Evolutionary conservation across 2,329 filamentous ascomycete species (phyloP).

Genomic region (Juglanconis oblonga): DNA sequence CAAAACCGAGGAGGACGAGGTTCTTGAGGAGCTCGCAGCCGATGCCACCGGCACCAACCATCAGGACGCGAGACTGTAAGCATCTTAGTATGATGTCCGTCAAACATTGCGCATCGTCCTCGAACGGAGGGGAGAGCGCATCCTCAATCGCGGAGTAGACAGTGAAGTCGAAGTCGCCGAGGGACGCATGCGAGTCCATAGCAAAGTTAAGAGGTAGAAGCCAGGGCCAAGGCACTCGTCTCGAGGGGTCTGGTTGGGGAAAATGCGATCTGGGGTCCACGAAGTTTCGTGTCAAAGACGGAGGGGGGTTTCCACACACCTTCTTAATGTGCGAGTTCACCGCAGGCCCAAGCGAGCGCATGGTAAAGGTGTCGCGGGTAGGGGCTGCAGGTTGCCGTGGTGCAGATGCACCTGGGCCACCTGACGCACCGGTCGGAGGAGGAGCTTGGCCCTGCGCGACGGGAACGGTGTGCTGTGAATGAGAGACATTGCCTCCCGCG

Average conservation of each 20-base stretch:
- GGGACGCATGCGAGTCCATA: slow-evolving; percentile 8
- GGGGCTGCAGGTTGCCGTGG: slow-evolving; percentile 21
- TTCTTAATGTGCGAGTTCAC: slow-evolving; percentile 67
- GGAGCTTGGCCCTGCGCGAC: slow-evolving; percentile 11
- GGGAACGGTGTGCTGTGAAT: slow-evolving; percentile 11
- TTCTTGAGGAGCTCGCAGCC: slow-evolving; percentile 98
- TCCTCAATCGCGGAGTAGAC: background rate
- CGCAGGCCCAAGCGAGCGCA: slow-evolving; percentile 64
- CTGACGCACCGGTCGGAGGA: slow-evolving; percentile 7
- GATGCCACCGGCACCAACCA: slow-evolving; percentile 96
- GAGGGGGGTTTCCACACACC: slow-evolving; percentile 43
- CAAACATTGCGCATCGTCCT: background rate
- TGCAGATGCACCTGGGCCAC: slow-evolving; percentile 17
- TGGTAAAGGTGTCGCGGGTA: slow-evolving; percentile 53
- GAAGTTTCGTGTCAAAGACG: background rate
- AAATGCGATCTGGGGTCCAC: background rate
- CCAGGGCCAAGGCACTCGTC: background rate
- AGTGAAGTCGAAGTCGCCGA: slow-evolving; percentile 2
- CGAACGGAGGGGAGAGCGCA: background rate
- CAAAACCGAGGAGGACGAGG: slow-evolving; percentile 86
- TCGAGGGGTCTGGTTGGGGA: background rate
- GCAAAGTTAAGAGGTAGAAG: background rate
- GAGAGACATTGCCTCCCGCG: slow-evolving; percentile 6
- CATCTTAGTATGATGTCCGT: slow-evolving; percentile 7
- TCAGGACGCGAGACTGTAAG: slow-evolving; percentile 74